These are phyloP conservation scores for Gracilaria caudata DNA, from an alignment of 23 red algal species.

Conservation along the genomic window DNA sequence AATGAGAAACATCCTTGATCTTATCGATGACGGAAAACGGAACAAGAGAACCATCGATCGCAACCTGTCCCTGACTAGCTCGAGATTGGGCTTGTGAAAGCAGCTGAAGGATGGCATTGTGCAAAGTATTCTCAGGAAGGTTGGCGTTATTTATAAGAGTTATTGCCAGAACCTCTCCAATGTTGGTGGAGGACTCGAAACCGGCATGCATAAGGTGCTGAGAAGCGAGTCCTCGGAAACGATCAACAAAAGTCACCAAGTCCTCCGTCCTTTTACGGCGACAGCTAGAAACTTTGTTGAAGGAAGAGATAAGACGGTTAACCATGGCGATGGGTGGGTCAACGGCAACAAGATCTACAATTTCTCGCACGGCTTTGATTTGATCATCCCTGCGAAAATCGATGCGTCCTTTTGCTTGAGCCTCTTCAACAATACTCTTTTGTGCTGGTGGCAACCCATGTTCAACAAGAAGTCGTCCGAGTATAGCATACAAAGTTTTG, in stretches of 20 bases:
- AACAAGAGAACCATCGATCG: background rate
- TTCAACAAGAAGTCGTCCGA: background rate
- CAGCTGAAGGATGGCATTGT: background rate
- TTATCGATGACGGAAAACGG: background rate
- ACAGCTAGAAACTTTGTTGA: conserved; percentile 7
- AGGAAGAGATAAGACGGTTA: too few relatives aligned
- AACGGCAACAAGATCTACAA: conserved; percentile 9
- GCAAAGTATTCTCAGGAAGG: background rate
- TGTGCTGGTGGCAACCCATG: background rate
- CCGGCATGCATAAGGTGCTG: conserved; percentile 5
- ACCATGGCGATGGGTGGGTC: conserved; percentile 26
- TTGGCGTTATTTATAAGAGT: background rate
- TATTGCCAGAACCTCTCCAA: conserved; percentile 22
- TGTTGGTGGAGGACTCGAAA: background rate
- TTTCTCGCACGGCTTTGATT: background rate
- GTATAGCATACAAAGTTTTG: background rate
- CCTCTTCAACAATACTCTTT: too few relatives aligned
- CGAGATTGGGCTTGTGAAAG: background rate
- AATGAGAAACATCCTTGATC: too few relatives aligned
- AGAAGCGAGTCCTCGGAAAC: conserved; percentile 1
- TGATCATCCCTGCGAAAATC: background rate
- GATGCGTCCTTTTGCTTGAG: background rate
- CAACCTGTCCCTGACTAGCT: background rate
- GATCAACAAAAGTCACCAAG: background rate
- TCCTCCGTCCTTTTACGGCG: background rate